Percentiles rank a stretch among this genome's conserved stretches.
These are phyloP conservation scores for Hyaloscypha variabilis DNA, from an alignment of 495 filamentous ascomycete species.

Conservation along the genomic window DNA sequence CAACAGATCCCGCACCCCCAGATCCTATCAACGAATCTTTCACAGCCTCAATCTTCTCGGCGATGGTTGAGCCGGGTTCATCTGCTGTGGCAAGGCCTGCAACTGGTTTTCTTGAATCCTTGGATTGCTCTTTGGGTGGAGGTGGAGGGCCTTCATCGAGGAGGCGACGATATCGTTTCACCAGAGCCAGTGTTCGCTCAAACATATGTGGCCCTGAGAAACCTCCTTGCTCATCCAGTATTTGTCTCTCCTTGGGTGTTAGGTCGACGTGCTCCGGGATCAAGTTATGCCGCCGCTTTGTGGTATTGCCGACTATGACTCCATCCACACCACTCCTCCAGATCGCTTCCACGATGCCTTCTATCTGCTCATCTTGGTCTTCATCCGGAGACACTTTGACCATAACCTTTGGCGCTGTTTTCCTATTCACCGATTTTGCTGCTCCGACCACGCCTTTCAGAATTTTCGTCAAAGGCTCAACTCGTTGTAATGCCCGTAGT, in stretches of 20 bases:
- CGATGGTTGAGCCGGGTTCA: conserved; percentile 15
- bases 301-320: conserved; percentile 97
- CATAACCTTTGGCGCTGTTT: conserved; percentile 81
- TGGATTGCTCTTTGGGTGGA: conserved; percentile 2
- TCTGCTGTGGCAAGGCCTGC: conserved; percentile 13
- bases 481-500: conserved; percentile 78
- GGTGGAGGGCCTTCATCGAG: conserved; percentile 54
- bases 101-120: conserved; percentile 11
- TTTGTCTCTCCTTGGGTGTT: conserved; percentile 63
- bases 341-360: conserved; percentile 85
- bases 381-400: conserved; percentile 98
- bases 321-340: conserved; percentile 85
- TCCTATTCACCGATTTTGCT: conserved; percentile 65
- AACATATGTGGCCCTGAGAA: conserved; percentile 91
- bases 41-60: conserved; percentile 19
- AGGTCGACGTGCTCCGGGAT: conserved; percentile 65
- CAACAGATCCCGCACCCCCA: conserved; percentile 1
- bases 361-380: conserved; percentile 77
- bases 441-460: conserved; percentile 81
- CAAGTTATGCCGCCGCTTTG: conserved; percentile 71
- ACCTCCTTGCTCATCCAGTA: conserved; percentile 78
- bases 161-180: conserved; percentile 74
- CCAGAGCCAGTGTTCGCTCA: conserved; percentile 70
- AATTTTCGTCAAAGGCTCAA: conserved; percentile 78
- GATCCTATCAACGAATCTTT: conserved; percentile 37